Percentiles rank a stretch among this genome's conserved stretches.
phyloP scores from a whole-genome alignment of 2,329 filamentous ascomycete species.

The Podosphaera fusca region DNA sequence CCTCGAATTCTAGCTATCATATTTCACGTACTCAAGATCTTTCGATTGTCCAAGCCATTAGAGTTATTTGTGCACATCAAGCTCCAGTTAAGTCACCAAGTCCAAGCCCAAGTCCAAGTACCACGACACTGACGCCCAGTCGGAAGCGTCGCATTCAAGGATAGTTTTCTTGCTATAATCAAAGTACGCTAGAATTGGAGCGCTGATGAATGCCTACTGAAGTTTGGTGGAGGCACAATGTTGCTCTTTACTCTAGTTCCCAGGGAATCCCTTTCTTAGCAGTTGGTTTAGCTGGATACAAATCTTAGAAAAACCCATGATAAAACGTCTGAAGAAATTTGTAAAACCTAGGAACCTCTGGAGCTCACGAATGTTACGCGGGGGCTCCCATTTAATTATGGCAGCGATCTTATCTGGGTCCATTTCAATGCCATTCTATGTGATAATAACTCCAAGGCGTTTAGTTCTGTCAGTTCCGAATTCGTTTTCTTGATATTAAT shows the following conservation, averaged over 20 bases:
- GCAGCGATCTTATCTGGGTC: neutral
- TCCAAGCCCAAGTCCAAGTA: too few species aligned
- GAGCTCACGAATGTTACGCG: neutral
- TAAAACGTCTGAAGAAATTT: neutral
- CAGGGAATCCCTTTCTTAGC: neutral
- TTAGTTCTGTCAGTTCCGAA: neutral
- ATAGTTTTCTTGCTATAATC: too few species aligned
- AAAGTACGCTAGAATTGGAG: too few species aligned
- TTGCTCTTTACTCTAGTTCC: neutral
- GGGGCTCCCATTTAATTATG: neutral
- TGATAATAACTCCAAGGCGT: neutral
- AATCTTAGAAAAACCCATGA: neutral
- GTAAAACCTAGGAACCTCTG: neutral
- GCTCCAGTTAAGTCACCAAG: too few species aligned
- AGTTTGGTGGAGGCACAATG: neutral
- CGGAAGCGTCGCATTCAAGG: neutral
- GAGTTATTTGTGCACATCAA: too few species aligned
- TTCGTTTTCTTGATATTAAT: too few species aligned
- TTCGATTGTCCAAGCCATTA: too few species aligned
- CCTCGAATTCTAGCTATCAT: too few species aligned
- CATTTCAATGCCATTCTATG: neutral
- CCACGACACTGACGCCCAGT: neutral
- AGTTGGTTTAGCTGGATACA: neutral
- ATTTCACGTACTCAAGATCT: too few species aligned
- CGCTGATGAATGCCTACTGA: too few species aligned